Evolutionary conservation across 2,329 filamentous ascomycete species (phyloP), one percentile per base, ranked within the genome.

Genomic region (Phialemonium atrogriseum): DNA sequence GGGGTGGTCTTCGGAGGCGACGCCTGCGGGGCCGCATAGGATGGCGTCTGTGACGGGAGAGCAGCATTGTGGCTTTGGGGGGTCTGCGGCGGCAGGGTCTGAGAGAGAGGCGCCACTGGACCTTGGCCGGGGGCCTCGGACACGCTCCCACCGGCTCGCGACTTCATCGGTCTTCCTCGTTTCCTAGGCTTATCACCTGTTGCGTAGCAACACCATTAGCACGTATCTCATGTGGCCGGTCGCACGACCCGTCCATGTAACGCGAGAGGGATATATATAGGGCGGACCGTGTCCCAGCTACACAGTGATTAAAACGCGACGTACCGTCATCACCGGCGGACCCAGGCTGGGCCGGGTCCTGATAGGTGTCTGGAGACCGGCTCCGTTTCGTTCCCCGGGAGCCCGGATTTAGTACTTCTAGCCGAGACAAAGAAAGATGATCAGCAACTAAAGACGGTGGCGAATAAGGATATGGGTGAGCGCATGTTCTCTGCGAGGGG

Each of bases 1-100:
- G 84, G 83, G 4, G 86, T 86, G 3, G 80, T 73, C 58, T 89
- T 91, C 14, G 84, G 77, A 11, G 86, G 84, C 54, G 76, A 58
- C 5, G 52, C 41, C 60, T 52, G 59, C 12, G 54, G 44, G 4
- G 60, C 51, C 12, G 58, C 45, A 41, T 64, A 65, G 30, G 53
- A 54, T 29, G 56, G 56, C 24, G 55, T 46, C 39, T 69, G 68
- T 14, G 49, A 55, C 5, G 65, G 60, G 34, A 67, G 48, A 11
- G 64, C 48, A 32, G 58, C 57, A 49, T 58, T 66, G 44, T 68
- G 64, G 31, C 66, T 73, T 42, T 73, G 72, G 21, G 73, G 68
- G 40, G 74, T 67, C 34, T 46, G 49, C 21, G 40, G 42, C 10
- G 43, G 40, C 13, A 43, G 62, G 33, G 60, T 44, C 46, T 51